These are phyloP conservation scores for Teunomyces cretensis DNA, from an alignment of 805 yeast species.

Conservation along the genomic window DNA sequence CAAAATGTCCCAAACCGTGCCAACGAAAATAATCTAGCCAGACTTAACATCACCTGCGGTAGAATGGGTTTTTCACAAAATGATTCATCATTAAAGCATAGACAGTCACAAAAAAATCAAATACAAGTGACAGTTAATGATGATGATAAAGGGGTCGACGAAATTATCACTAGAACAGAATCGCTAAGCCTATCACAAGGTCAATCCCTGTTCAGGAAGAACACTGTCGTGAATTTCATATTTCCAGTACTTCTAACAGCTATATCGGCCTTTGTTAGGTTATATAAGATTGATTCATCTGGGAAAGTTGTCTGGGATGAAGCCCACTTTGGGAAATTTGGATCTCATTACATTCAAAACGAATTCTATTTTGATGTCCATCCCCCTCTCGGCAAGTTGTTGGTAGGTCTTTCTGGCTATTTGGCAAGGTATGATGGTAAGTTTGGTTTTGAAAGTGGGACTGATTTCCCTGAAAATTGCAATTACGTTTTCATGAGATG, in stretches of 20 bases:
- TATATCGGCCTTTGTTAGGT: slow-evolving; percentile 41
- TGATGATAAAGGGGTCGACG: slow-evolving; percentile 9
- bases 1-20: background rate
- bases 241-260: slow-evolving; percentile 11
- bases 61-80: background rate
- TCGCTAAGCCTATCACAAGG: slow-evolving; percentile 7
- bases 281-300: slow-evolving; percentile 56
- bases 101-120: background rate
- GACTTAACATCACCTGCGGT: background rate
- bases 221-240: slow-evolving; percentile 1
- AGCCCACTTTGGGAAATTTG: slow-evolving; percentile 87
- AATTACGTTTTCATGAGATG: slow-evolving; percentile 67
- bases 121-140: background rate
- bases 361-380: slow-evolving; percentile 86
- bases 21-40: background rate
- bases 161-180: slow-evolving; percentile 12
- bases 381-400: slow-evolving; percentile 83
- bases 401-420: slow-evolving; percentile 75
- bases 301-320: slow-evolving; percentile 82
- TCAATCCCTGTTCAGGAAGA: background rate
- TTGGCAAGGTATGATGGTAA: slow-evolving; percentile 80
- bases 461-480: slow-evolving; percentile 56
- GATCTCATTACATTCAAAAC: slow-evolving; percentile 74
- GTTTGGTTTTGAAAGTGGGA: slow-evolving; percentile 73
- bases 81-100: background rate